Evolutionary conservation across 1,139 yeast species (phyloP).

Genomic region (Debaryomyces sp.): DNA sequence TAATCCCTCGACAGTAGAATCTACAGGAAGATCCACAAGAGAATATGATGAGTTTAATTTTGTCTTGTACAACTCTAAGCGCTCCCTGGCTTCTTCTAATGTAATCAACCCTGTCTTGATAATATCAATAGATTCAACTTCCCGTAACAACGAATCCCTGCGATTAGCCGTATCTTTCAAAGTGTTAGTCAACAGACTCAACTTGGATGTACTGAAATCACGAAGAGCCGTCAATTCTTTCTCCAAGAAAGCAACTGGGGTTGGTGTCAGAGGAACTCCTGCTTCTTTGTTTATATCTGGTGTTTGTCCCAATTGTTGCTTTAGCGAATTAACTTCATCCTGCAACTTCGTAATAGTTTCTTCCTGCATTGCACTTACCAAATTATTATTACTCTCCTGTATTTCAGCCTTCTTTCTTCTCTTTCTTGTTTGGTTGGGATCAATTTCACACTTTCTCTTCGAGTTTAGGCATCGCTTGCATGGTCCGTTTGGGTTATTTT

Average conservation of each 20-base stretch:
- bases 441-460: constrained; percentile 66
- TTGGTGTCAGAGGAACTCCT: constrained; percentile 7
- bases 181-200: constrained; percentile 42
- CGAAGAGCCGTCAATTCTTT: constrained; percentile 39
- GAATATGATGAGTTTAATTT: constrained; percentile 50
- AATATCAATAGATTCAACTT: constrained; percentile 38
- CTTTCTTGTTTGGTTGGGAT: constrained; percentile 60
- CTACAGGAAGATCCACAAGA: constrained; percentile 52
- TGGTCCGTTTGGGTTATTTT: constrained; percentile 58
- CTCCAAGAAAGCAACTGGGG: constrained; percentile 32
- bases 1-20: constrained; percentile 48
- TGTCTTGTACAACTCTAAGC: constrained; percentile 46
- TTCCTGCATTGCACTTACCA: constrained; percentile 1
- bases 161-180: constrained; percentile 39
- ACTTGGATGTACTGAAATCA: constrained; percentile 27
- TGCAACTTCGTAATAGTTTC: constrained; percentile 20
- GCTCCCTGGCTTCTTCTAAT: constrained; percentile 49
- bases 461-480: constrained; percentile 76
- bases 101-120: constrained; percentile 51
- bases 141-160: constrained; percentile 35
- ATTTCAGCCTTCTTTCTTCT: constrained; percentile 44
- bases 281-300: constrained; percentile 10
- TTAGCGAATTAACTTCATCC: constrained; percentile 24
- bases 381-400: constrained; percentile 15
- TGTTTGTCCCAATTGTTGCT: constrained; percentile 21